Evolutionary conservation across 768 basidiomycete species (phyloP), one percentile per base, ranked within the genome.

Genomic region (Multifurca ochricompacta): DNA sequence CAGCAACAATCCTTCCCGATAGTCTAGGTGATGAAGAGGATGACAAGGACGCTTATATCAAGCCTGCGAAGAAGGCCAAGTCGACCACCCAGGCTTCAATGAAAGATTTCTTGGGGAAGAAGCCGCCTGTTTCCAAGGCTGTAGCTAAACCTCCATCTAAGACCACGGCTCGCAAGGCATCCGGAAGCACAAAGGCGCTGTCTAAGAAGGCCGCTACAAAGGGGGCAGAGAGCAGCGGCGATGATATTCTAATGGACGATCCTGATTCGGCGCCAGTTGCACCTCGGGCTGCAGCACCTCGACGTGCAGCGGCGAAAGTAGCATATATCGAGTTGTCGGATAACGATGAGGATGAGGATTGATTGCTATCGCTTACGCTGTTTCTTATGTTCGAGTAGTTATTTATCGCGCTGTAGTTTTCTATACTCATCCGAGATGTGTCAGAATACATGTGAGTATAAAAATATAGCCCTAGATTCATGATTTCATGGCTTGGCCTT

Each of bases 101-200:
- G 52, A 78, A 77, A 4, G 82, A 84, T 62, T 85, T 83, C 73
- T 82, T 85, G 59, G 68, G 66, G 34, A 82, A 83, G 64, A 61
- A 52, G 43, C 28, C 44, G 0, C 30, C 42, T 5, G 32, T 32
- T 11, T 37, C 42, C 34, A 62, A 59, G 49, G 43, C 59, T 10
- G 59, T 55, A 19, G 44, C 48, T 27, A 64, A 61, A 23, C 48
- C 51, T 2, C 45, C 54, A 1, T 16, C 59, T 6, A 60, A 59
- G 30, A 14, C 59, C 18, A 37, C 56, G 4, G 62, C 60, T 27
- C 73, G 75, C 53, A 82, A 81, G 62, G 69, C 82, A 9, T 80
- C 82, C 25, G 75, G 76, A 65, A 80, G 71, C 64, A 82, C 79
- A 70, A 80, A 80, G 32, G 45, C 55, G 6, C 49, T 51, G n/a